Base-by-base conservation (phyloP, 2,329 filamentous ascomycete species). In the Nemania sp. region DNA sequence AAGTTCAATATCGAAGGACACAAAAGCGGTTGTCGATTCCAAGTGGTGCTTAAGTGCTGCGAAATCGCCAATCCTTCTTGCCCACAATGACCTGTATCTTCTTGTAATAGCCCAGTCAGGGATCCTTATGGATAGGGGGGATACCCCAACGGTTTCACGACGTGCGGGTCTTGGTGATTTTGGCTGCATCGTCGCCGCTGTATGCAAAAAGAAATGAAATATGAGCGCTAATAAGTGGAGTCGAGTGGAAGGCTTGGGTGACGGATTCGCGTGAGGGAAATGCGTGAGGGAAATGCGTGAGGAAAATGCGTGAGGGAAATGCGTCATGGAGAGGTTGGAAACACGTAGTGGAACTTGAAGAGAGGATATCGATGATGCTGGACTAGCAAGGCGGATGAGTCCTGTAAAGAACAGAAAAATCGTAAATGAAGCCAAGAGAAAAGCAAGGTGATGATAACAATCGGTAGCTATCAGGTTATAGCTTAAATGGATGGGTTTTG, bases 1-100 rank as follows among this genome's bases (percentile, higher is more conserved):
- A 36, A 22, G 15, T 44, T 50, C 24, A 24, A 44, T 23, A 44
- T 44, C 39, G 40, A 50, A 19, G n/a, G 48, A 50, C 39, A 50
- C 30, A 4, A 50, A 50, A 30, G 39, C 30, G 31, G 48, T 44
- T 20, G n/a, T 36, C 11, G 30, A 20, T 23, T 44, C 14, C 39
- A 50, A 44, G 24, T 43, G 39, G 17, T 26, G 8, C 48, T 50
- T 37, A 19, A 50, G 40, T 50, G 39, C 39, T 44, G 39, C 48
- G 31, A 50, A 50, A 39, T 50, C 31, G 48, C 30, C 39, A 39
- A 50, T 50, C 30, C 39, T 43, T 28, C n/a, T 42, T 15, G 48
- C 48, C 39, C 48, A 50, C 39, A 49, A 41, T 19, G 46, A 41
- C 19, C 46, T 49, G 37, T 49, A 49, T 41, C 22, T 49, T 26